Percentiles rank a stretch among this genome's conserved stretches.
phyloP scores from a whole-genome alignment of 2,329 filamentous ascomycete genomes.

The Ophidiomyces ophidiicola region DNA sequence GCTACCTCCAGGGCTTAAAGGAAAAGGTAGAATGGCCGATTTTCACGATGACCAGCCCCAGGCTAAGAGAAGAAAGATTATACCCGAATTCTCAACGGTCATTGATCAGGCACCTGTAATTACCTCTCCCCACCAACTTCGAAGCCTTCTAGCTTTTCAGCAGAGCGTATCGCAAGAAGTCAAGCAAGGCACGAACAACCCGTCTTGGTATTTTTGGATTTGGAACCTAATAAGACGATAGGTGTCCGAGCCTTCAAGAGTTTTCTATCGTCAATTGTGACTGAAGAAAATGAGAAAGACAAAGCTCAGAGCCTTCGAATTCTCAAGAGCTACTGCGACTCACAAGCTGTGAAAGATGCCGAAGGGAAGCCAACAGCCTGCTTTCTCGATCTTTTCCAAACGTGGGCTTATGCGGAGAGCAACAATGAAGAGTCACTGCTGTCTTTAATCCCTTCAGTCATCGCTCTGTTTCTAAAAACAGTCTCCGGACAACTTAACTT shows the following conservation, averaged over 20 bases:
- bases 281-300: constrained; percentile 26
- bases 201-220: neutral
- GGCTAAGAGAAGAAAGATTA: constrained; percentile 32
- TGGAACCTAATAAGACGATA: constrained; percentile 16
- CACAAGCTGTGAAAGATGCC: constrained; percentile 39
- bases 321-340: constrained; percentile 40
- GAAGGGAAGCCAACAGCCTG: constrained; percentile 50
- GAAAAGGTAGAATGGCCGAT: constrained; percentile 22
- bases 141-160: constrained; percentile 55
- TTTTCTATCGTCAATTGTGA: constrained; percentile 32
- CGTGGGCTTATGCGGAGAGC: constrained; percentile 72
- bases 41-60: constrained; percentile 25
- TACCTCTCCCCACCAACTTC: constrained; percentile 51
- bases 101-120: constrained; percentile 19
- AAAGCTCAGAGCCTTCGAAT: constrained; percentile 32
- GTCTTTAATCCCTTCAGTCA: constrained; percentile 65
- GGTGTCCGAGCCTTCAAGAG: constrained; percentile 35
- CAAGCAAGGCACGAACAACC: constrained; percentile 48
- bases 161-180: constrained; percentile 46
- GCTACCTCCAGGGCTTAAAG: neutral
- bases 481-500: constrained; percentile 64
- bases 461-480: constrained; percentile 69
- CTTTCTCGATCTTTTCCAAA: constrained; percentile 70
- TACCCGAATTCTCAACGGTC: constrained; percentile 16
- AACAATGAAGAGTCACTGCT: constrained; percentile 69